These are phyloP conservation scores for Aspergillus arachidicola DNA, from an alignment of 2,329 filamentous ascomycete species.

Conservation along the genomic window DNA sequence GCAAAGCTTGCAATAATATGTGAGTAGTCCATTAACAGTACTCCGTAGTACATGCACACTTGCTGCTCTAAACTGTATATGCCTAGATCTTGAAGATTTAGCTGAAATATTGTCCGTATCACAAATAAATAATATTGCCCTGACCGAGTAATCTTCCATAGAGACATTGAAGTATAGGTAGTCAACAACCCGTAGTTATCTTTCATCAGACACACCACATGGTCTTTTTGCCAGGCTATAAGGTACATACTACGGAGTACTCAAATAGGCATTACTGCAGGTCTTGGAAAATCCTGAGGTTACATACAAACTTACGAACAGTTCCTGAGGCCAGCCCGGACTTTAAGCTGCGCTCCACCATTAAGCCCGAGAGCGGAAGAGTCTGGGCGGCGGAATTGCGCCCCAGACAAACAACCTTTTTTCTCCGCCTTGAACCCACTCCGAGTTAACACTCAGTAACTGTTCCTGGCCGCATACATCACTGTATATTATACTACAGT, in stretches of 20 bases:
- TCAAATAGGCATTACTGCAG: neutral
- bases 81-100: too few species aligned
- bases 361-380: constrained; percentile 2
- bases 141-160: neutral
- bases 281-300: neutral
- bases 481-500: neutral
- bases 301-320: neutral
- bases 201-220: too few species aligned
- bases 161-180: too few species aligned
- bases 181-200: too few species aligned
- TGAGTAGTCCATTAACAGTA: neutral
- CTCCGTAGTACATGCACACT: neutral
- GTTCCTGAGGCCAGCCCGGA: neutral
- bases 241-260: neutral
- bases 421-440: constrained; percentile 23
- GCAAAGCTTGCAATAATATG: neutral
- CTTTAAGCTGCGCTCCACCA: neutral
- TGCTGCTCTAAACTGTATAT: neutral
- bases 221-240: neutral
- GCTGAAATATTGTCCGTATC: too few species aligned
- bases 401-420: neutral
- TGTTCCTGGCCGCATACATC: neutral
- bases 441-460: neutral
- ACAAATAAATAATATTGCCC: neutral
- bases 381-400: constrained; percentile 10